phyloP scores from a whole-genome alignment of 768 basidiomycete species.

The Russula griseocarnosa region DNA sequence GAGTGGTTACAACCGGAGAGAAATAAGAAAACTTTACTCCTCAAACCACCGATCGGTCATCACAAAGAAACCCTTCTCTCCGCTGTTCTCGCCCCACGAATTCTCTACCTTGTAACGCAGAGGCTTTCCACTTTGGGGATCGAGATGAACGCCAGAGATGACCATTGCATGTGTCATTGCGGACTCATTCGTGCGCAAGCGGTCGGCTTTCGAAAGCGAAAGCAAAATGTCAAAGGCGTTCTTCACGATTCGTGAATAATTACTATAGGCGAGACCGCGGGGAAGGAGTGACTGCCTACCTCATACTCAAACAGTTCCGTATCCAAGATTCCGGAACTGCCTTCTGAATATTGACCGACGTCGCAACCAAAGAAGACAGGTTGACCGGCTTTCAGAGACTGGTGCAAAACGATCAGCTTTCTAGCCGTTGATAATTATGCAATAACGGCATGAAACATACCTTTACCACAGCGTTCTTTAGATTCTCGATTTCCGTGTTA shows the following conservation, averaged over 20 bases:
- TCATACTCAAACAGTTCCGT: conserved; percentile 77
- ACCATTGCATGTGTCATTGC: conserved; percentile 97
- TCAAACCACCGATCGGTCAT: conserved; percentile 94
- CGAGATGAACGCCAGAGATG: conserved; percentile 88
- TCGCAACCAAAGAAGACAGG: conserved; percentile 97
- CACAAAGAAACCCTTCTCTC: conserved; percentile 85
- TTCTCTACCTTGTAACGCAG: conserved; percentile 97
- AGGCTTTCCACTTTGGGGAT: conserved; percentile 60
- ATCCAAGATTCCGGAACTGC: conserved; percentile 78
- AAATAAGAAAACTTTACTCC: conserved; percentile 50
- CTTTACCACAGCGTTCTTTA: conserved; percentile 81
- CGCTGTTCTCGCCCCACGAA: conserved; percentile 77
- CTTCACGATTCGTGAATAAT: conserved; percentile 36
- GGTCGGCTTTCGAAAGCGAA: conserved; percentile 78
- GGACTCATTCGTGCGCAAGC: conserved; percentile 77
- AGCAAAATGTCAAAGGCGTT: conserved; percentile 80
- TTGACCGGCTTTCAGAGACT: conserved; percentile 70
- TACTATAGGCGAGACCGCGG: background rate
- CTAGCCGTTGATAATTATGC: too few species aligned
- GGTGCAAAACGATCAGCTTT: background rate
- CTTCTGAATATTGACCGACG: conserved; percentile 80
- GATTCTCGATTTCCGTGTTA: conserved; percentile 76
- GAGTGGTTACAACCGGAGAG: background rate
- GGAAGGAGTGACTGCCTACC: conserved; percentile 38
- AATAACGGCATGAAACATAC: conserved; percentile 33